Conservation (phyloP, 2,329 filamentous ascomycete species). For the Kalmusia sp. region DNA sequence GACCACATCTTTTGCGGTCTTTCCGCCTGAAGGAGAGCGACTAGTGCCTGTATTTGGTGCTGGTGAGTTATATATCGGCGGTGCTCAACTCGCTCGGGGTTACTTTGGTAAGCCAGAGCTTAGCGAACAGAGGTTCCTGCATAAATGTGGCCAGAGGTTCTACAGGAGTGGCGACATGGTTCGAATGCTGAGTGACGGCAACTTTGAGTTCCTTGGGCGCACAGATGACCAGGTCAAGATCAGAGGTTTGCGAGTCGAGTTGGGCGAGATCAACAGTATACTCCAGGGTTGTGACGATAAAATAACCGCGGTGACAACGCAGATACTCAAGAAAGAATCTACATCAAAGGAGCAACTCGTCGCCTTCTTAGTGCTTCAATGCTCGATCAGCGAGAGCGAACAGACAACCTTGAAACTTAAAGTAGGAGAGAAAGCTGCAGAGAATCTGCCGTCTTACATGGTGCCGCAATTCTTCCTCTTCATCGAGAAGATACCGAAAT, state of each 20-base stretch:
- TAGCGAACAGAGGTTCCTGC: conserved; percentile 40
- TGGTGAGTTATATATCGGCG: conserved; percentile 56
- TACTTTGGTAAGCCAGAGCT: conserved; percentile 49
- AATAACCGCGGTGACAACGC: conserved; percentile 34
- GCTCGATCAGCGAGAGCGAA: conserved; percentile 9
- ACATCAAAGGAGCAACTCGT: conserved; percentile 44
- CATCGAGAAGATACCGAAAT: conserved; percentile 43
- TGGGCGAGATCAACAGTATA: conserved; percentile 47
- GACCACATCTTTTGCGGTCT: conserved; percentile 49
- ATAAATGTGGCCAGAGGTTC: conserved; percentile 37
- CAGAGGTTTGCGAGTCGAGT: conserved; percentile 45
- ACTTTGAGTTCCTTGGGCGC: conserved; percentile 49
- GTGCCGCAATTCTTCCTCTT: conserved; percentile 45
- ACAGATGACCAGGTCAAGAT: conserved; percentile 51
- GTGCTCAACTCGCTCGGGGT: conserved; percentile 54
- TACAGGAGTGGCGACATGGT: conserved; percentile 49
- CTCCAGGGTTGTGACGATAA: conserved; percentile 29
- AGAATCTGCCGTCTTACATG: conserved; percentile 47
- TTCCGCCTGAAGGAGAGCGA: conserved; percentile 35
- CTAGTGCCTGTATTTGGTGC: conserved; percentile 48
- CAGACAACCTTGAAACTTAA: conserved; percentile 22
- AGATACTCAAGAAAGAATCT: conserved; percentile 37
- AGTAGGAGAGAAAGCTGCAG: conserved; percentile 24
- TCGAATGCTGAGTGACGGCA: conserved; percentile 46
- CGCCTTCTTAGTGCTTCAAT: conserved; percentile 34